Conservation (phyloP, 768 basidiomycete species). For the Chlorophyllum brunneum region DNA sequence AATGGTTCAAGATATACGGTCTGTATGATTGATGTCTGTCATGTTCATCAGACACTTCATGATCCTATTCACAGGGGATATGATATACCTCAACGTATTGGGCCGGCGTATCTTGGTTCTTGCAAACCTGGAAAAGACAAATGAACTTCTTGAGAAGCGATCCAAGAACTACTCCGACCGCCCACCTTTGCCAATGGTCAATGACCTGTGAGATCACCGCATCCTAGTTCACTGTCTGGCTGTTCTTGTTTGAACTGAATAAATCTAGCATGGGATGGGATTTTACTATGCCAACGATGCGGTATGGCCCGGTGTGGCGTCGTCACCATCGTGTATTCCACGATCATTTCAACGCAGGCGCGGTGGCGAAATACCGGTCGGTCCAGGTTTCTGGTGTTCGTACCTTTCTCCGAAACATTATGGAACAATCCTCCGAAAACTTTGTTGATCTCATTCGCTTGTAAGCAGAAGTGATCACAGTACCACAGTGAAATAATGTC, state of each 20-base stretch:
- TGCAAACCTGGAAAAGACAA: conserved; percentile 4
- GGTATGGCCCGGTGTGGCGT: conserved; percentile 22
- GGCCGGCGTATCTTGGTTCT: conserved; percentile 14
- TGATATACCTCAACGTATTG: conserved; percentile 15
- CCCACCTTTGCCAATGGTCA: conserved; percentile 20
- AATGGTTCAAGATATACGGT: conserved; percentile 19
- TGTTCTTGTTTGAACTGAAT: neutral
- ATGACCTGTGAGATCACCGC: conserved; percentile 17
- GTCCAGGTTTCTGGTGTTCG: neutral
- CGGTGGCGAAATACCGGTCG: conserved; percentile 11
- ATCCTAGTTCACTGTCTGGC: neutral
- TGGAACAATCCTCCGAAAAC: neutral
- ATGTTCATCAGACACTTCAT: too few relatives aligned
- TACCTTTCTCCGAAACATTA: conserved; percentile 10
- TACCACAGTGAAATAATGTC: too few relatives aligned
- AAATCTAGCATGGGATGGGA: conserved; percentile 16
- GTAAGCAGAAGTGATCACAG: neutral
- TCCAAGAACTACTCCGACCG: conserved; percentile 21
- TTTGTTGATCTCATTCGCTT: neutral
- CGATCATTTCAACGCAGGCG: conserved; percentile 20
- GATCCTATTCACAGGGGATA: conserved; percentile 18
- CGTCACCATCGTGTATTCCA: conserved; percentile 22
- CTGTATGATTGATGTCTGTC: neutral
- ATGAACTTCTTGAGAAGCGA: conserved; percentile 12
- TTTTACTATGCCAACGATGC: conserved; percentile 2